Evolutionary conservation across 345 rosid genomes (phyloP).

Genomic region (Luvunga scandens): DNA sequence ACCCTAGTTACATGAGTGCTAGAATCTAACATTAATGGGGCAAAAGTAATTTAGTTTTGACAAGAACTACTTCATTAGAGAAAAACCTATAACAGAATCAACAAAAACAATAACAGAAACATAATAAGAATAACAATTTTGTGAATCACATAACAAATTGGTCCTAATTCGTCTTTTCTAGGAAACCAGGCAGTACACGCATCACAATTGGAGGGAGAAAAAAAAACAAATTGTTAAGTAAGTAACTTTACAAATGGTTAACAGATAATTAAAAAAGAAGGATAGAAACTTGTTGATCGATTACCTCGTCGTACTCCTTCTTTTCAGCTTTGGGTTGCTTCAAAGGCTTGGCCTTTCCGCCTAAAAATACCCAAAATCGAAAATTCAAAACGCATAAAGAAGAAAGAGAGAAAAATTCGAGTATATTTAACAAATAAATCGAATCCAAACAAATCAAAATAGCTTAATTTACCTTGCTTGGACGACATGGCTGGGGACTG

Average conservation of each 20-base stretch:
- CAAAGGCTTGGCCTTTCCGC: conserved; percentile 89
- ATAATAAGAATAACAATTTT: not conserved
- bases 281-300: not conserved
- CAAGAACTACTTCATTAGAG: not conserved
- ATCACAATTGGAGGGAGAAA: not conserved
- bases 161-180: not conserved
- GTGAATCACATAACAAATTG: not conserved
- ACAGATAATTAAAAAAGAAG: no score
- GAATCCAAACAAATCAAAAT: not conserved
- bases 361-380: conserved; percentile 19
- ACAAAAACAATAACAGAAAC: not conserved
- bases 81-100: not conserved
- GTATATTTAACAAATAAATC: not conserved
- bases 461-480: conserved; percentile 43
- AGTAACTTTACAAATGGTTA: not conserved
- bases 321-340: conserved; percentile 65
- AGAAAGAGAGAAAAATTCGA: not conserved
- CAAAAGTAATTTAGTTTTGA: not conserved
- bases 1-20: not conserved
- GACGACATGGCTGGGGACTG: conserved; percentile 45
- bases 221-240: not conserved
- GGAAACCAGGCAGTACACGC: not conserved
- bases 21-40: not conserved
- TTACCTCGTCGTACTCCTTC: conserved; percentile 84
- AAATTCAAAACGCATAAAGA: not conserved